Evolutionary conservation across 495 filamentous ascomycete genomes (phyloP).

Genomic region (Aspergillus haitiensis): DNA sequence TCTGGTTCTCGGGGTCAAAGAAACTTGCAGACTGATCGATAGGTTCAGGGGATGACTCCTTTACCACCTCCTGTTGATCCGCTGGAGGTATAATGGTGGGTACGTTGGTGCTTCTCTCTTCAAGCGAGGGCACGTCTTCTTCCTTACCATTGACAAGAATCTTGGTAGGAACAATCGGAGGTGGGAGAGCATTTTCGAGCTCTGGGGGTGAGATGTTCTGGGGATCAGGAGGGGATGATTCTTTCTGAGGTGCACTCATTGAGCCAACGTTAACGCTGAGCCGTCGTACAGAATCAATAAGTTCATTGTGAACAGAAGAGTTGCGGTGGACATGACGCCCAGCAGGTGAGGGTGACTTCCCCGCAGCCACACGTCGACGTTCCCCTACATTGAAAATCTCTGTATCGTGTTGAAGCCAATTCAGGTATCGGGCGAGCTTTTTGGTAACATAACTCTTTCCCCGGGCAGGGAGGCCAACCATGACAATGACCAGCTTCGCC

Average conservation of each 20-base stretch:
- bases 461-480: constrained; percentile 93
- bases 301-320: constrained; percentile 41
- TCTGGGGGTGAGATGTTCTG: constrained; percentile 26
- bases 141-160: constrained; percentile 53
- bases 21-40: constrained; percentile 90
- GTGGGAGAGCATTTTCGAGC: constrained; percentile 32
- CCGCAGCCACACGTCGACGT: constrained; percentile 76
- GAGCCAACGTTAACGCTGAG: constrained; percentile 45
- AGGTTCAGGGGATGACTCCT: constrained; percentile 47
- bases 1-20: constrained; percentile 88
- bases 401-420: constrained; percentile 95
- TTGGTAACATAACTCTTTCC: constrained; percentile 99
- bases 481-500: constrained; percentile 93
- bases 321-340: constrained; percentile 27
- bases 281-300: constrained; percentile 45
- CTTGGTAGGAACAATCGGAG: constrained; percentile 45
- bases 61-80: constrained; percentile 29
- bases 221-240: constrained; percentile 30
- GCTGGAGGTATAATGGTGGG: constrained; percentile 34
- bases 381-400: constrained; percentile 97
- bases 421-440: constrained; percentile 91
- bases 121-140: constrained; percentile 27
- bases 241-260: constrained; percentile 25
- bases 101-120: constrained; percentile 34
- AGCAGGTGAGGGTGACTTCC: constrained; percentile 46